Evolutionary conservation across 352 stramenopile genomes (phyloP), one percentile per base, ranked within the genome.

Genomic region (Plasmopara viticola): DNA sequence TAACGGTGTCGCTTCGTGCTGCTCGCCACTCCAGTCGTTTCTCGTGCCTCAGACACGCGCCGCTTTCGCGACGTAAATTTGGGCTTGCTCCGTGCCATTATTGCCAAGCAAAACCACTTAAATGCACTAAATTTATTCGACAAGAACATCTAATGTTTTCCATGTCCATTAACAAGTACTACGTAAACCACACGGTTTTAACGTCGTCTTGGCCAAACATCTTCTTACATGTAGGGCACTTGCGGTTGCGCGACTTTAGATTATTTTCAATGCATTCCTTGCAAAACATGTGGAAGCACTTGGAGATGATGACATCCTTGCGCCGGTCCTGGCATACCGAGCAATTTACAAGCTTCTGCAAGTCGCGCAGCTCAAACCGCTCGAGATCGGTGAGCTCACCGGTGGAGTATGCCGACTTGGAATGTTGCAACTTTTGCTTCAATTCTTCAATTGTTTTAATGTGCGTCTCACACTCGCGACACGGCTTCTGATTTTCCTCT

Each of bases 161-260:
- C 2, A 12, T 35, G 31, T 29, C 38, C 45, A 29, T 12, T n/a
- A 13, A 18, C 33, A 39, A 25, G 37, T n/a, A 31, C 60, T 86
- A 93, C 44, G 83, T 89, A 56, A 88, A 84, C 78, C 79, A 94
- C 13, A 90, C 80, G 18, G 58, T 67, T 64, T 94, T 94, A 51
- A 94, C 74, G 44, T 94, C 84, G 58, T 94, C 84, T 48, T 92
- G 81, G 34, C 84, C 84, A 68, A 90, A 94, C 84, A 94, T 94
- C 69, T 90, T 91, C 64, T 92, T 94, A 75, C 84, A 94, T 34
- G 79, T 92, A 13, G 84, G 84, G 51, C 84, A 94, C 66, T 94
- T 94, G 62, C 84, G 81, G 66, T 94, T 94, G 58, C 84, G 81
- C 25, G 82, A 86, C 67, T 88, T 89, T 54, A 94, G 72, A 49